Percentiles rank a stretch among this genome's conserved stretches.
Evolutionary conservation across 148 eudicot genomes (phyloP).

Genomic region (Cornus suecica): DNA sequence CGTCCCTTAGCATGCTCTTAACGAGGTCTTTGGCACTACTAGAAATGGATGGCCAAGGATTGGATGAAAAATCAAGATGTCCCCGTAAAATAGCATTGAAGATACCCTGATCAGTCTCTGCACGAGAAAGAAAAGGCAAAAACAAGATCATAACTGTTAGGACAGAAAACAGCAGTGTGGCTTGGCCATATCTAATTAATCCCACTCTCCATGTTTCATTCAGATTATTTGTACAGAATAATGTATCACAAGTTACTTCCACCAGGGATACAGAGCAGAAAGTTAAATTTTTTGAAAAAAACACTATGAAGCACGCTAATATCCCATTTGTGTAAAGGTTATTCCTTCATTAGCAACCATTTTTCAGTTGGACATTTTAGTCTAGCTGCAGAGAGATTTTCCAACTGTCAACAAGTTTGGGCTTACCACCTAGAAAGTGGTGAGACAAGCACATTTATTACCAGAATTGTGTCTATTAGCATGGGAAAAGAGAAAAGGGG

Average conservation of each 20-base stretch:
- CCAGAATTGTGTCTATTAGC: neutral
- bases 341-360: neutral
- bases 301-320: neutral
- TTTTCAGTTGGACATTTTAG: neutral
- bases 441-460: neutral
- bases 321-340: neutral
- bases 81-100: conserved; percentile 82
- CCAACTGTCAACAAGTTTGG: neutral
- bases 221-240: neutral
- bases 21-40: conserved; percentile 93
- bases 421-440: neutral
- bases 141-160: neutral
- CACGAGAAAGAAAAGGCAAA: conserved; percentile 21
- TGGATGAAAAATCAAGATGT: conserved; percentile 78
- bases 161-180: neutral
- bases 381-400: conserved; percentile 6
- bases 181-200: neutral
- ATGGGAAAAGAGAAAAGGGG: neutral
- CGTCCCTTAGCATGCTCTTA: conserved; percentile 80
- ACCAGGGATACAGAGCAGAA: neutral
- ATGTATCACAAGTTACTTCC: neutral
- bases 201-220: neutral
- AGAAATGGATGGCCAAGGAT: conserved; percentile 96
- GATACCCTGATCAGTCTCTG: conserved; percentile 91
- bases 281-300: neutral